A percentile compares a stretch with the other conserved stretches of the same genome.
Conservation (phyloP, 2,329 filamentous ascomycete species). For the Dendryphion nanum region DNA sequence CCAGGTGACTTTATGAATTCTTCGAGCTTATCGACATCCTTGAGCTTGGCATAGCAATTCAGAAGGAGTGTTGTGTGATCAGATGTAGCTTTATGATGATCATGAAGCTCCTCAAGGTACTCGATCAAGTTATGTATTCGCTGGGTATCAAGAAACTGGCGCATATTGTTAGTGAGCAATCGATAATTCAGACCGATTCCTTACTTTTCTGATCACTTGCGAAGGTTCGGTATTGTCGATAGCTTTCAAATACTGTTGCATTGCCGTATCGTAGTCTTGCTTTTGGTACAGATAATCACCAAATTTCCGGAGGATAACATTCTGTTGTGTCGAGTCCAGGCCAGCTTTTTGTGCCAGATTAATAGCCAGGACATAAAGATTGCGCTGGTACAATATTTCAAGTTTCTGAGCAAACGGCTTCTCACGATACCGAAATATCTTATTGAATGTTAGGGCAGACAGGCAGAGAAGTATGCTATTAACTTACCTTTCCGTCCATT, state of each 20-base stretch:
- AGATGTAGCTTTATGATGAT: slow-evolving; percentile 86
- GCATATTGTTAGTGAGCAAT: slow-evolving; percentile 8
- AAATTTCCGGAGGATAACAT: slow-evolving; percentile 88
- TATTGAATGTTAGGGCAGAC: slow-evolving; percentile 9
- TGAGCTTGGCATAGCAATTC: slow-evolving; percentile 97
- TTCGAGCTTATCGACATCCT: slow-evolving; percentile 94
- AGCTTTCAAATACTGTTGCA: slow-evolving; percentile 95
- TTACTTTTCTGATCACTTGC: slow-evolving; percentile 87
- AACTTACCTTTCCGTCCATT: slow-evolving; percentile 78
- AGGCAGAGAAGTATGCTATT: background rate
- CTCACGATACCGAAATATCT: slow-evolving; percentile 87
- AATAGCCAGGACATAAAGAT: slow-evolving; percentile 87
- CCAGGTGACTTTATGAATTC: slow-evolving; percentile 95
- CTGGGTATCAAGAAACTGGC: slow-evolving; percentile 89
- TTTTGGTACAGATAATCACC: slow-evolving; percentile 94
- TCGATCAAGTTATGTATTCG: slow-evolving; percentile 96
- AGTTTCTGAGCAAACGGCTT: slow-evolving; percentile 87
- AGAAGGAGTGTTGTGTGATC: slow-evolving; percentile 93
- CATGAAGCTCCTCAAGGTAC: slow-evolving; percentile 93
- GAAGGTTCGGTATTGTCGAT: slow-evolving; percentile 96
- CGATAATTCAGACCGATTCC: background rate
- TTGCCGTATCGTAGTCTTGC: slow-evolving; percentile 94
- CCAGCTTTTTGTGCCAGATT: slow-evolving; percentile 88
- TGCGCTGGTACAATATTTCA: slow-evolving; percentile 90
- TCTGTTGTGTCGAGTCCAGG: slow-evolving; percentile 77